Evolutionary conservation across 805 yeast genomes (phyloP).

Genomic region (Grigorovia humatica): DNA sequence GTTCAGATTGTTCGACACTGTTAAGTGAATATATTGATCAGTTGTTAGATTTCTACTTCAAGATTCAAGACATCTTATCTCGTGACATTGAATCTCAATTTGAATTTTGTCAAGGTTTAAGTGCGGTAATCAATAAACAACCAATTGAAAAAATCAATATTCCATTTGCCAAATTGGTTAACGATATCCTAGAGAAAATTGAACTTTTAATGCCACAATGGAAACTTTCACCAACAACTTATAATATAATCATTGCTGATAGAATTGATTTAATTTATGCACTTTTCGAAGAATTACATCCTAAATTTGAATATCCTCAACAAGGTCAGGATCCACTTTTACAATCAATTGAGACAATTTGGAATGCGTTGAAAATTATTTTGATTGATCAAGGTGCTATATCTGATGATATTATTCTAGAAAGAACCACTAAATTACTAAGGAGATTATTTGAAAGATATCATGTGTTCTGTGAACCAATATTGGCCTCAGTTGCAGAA

Average conservation of each 20-base stretch:
- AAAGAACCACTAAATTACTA: slow-evolving; percentile 59
- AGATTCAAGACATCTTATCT: slow-evolving; percentile 37
- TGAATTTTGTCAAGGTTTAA: slow-evolving; percentile 83
- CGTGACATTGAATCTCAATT: slow-evolving; percentile 54
- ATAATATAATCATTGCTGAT: slow-evolving; percentile 50
- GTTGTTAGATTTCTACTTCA: slow-evolving; percentile 60
- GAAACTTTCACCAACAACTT: slow-evolving; percentile 20
- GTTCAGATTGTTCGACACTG: slow-evolving; percentile 74
- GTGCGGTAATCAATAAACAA: slow-evolving; percentile 64
- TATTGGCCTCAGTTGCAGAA: slow-evolving; percentile 55
- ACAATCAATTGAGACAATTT: slow-evolving; percentile 19
- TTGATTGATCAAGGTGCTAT: slow-evolving; percentile 19
- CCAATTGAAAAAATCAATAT: slow-evolving; percentile 42
- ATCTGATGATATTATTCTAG: slow-evolving; percentile 36
- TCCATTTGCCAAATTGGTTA: slow-evolving; percentile 58
- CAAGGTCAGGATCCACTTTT: slow-evolving; percentile 24
- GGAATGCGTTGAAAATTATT: slow-evolving; percentile 17
- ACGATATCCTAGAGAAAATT: slow-evolving; percentile 34
- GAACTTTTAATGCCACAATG: slow-evolving; percentile 16
- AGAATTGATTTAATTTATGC: slow-evolving; percentile 45
- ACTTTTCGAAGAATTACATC: slow-evolving; percentile 24
- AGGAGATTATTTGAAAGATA: slow-evolving; percentile 49
- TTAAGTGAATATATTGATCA: slow-evolving; percentile 64
- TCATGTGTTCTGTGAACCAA: slow-evolving; percentile 33
- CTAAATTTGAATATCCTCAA: slow-evolving; percentile 23